Conservation (phyloP, 306 rosid genomes). For the Corylus heterophylla region DNA sequence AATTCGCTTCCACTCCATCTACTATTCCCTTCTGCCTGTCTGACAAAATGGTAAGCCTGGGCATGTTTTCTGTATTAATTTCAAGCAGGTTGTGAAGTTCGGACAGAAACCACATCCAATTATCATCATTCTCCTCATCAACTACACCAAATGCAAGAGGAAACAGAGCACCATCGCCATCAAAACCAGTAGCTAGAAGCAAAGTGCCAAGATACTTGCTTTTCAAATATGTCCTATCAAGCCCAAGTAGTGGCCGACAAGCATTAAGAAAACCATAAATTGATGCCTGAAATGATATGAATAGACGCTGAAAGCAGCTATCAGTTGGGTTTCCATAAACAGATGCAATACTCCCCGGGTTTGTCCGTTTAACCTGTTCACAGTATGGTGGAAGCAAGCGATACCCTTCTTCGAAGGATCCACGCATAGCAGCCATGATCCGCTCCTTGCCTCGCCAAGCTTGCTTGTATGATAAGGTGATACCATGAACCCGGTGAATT, state of each 20-base stretch:
- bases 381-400: constrained; percentile 86
- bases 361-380: constrained; percentile 78
- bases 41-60: constrained; percentile 83
- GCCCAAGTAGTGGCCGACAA: constrained; percentile 82
- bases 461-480: constrained; percentile 85
- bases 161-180: constrained; percentile 81
- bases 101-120: constrained; percentile 91
- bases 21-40: constrained; percentile 81
- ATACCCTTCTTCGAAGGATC: constrained; percentile 88
- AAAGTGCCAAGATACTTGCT: constrained; percentile 82
- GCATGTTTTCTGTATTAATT: constrained; percentile 86
- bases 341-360: constrained; percentile 79
- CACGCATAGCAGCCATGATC: constrained; percentile 93
- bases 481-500: constrained; percentile 85
- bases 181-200: constrained; percentile 78
- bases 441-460: constrained; percentile 98
- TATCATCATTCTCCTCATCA: constrained; percentile 83
- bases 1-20: constrained; percentile 77
- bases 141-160: constrained; percentile 90
- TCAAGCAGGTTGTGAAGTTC: constrained; percentile 82
- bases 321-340: constrained; percentile 68
- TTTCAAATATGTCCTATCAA: constrained; percentile 73
- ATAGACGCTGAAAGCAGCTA: constrained; percentile 78
- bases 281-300: constrained; percentile 82
- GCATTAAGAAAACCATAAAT: constrained; percentile 84